These are phyloP conservation scores for Aquilaria sinensis DNA, from an alignment of 345 rosid species.

Conservation along the genomic window DNA sequence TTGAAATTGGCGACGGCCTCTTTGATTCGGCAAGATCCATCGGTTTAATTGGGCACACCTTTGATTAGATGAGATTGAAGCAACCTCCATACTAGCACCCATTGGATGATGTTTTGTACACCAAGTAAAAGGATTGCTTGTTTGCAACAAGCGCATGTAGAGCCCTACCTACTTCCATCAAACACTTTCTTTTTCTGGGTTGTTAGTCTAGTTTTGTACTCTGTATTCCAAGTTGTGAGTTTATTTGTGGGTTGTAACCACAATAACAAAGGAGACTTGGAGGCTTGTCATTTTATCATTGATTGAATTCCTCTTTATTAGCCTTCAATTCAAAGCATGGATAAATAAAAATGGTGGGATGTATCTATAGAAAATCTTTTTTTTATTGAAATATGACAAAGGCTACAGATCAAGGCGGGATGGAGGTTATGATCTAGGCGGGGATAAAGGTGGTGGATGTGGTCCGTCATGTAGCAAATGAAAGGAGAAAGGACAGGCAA, in stretches of 20 bases:
- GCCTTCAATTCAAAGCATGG: not conserved
- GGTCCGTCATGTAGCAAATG: too few species aligned
- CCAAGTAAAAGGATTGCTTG: slow-evolving; percentile 45
- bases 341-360: not conserved
- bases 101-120: slow-evolving; percentile 97
- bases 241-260: slow-evolving; percentile 18
- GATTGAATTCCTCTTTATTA: not conserved
- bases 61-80: slow-evolving; percentile 94
- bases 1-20: slow-evolving; percentile 89
- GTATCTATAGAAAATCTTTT: not conserved
- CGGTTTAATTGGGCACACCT: slow-evolving; percentile 90
- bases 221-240: not conserved
- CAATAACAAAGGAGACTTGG: not conserved
- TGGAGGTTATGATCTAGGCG: too few species aligned
- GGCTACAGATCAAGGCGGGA: too few species aligned
- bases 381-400: too few species aligned
- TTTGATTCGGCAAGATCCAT: slow-evolving; percentile 89
- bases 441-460: too few species aligned
- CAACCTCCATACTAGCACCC: slow-evolving; percentile 95
- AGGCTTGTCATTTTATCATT: slow-evolving; percentile 11
- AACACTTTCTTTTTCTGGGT: not conserved
- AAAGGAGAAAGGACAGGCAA: too few species aligned
- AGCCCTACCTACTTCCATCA: not conserved
- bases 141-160: slow-evolving; percentile 10
- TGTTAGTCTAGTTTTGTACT: slow-evolving; percentile 25